A percentile compares a stretch with the other conserved stretches of the same genome.
These are phyloP conservation scores for Circinella minor DNA, from an alignment of 371 early-diverging fungal species.

Conservation along the genomic window DNA sequence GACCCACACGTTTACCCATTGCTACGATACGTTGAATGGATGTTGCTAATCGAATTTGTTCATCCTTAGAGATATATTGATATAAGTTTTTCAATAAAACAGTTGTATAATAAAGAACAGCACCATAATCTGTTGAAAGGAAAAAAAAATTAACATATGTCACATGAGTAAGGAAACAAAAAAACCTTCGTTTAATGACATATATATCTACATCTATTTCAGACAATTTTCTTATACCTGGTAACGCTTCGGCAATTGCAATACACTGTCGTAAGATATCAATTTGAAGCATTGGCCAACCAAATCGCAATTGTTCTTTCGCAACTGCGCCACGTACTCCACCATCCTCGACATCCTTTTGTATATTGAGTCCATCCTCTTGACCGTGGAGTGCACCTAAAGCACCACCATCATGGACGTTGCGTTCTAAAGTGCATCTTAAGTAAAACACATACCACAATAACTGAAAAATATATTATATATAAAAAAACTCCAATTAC, in stretches of 20 bases:
- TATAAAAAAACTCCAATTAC: constrained; percentile 21
- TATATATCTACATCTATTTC: background rate
- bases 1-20: constrained; percentile 41
- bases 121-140: constrained; percentile 55
- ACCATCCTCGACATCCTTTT: constrained; percentile 4
- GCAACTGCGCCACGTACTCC: constrained; percentile 29
- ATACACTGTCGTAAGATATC: constrained; percentile 79
- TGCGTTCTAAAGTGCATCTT: constrained; percentile 34
- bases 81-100: constrained; percentile 70
- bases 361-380: constrained; percentile 12
- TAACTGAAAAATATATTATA: background rate
- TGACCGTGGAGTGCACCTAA: constrained; percentile 26
- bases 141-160: background rate
- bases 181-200: no score
- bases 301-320: constrained; percentile 43
- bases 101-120: constrained; percentile 67
- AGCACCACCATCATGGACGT: constrained; percentile 55
- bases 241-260: constrained; percentile 70
- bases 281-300: constrained; percentile 83
- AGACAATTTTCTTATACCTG: constrained; percentile 44
- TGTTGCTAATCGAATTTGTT: constrained; percentile 72
- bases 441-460: background rate
- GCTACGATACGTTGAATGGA: constrained; percentile 61
- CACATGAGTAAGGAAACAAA: no score
- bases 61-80: constrained; percentile 63